These are phyloP conservation scores for Talaromyces thailandensis DNA, from an alignment of 495 filamentous ascomycete species.

Conservation along the genomic window DNA sequence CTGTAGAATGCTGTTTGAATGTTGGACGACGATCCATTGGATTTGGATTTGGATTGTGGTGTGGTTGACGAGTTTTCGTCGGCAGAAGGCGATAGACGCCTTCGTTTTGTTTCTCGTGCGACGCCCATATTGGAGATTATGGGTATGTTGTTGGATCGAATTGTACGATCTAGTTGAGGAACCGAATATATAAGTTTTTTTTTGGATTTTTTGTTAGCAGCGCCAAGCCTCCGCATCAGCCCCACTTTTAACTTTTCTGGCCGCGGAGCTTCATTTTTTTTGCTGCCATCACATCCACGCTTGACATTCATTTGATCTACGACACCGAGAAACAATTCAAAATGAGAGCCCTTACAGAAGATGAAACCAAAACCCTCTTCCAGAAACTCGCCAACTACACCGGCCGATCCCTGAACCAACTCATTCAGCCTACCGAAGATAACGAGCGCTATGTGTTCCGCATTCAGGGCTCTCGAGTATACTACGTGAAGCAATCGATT, in stretches of 20 bases:
- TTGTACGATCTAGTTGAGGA: conserved; percentile 3
- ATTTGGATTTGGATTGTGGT: conserved; percentile 15
- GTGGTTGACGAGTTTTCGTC: conserved; percentile 29
- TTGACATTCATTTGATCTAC: not conserved
- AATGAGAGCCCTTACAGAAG: conserved; percentile 70
- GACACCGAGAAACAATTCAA: conserved; percentile 9
- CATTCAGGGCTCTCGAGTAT: conserved; percentile 68
- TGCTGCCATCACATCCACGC: not conserved
- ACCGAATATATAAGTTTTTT: conserved; percentile 16
- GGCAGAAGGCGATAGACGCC: conserved; percentile 43
- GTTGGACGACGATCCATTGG: conserved; percentile 12
- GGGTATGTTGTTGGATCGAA: not conserved
- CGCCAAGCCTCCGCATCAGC: conserved; percentile 5
- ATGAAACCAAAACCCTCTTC: conserved; percentile 66
- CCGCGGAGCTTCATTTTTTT: conserved; percentile 8
- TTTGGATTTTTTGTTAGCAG: conserved; percentile 10
- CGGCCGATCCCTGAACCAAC: conserved; percentile 64
- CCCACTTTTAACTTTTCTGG: conserved; percentile 5
- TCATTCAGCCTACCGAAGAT: conserved; percentile 59
- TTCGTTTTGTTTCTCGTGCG: conserved; percentile 41
- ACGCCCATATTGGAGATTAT: conserved; percentile 36
- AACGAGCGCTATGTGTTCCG: conserved; percentile 79
- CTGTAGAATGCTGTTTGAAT: conserved; percentile 23
- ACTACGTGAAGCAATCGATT: conserved; percentile 77
- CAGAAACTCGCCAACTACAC: conserved; percentile 79